phyloP scores from a whole-genome alignment of 495 filamentous ascomycete species.

The Hypoxylon subgilvum region DNA sequence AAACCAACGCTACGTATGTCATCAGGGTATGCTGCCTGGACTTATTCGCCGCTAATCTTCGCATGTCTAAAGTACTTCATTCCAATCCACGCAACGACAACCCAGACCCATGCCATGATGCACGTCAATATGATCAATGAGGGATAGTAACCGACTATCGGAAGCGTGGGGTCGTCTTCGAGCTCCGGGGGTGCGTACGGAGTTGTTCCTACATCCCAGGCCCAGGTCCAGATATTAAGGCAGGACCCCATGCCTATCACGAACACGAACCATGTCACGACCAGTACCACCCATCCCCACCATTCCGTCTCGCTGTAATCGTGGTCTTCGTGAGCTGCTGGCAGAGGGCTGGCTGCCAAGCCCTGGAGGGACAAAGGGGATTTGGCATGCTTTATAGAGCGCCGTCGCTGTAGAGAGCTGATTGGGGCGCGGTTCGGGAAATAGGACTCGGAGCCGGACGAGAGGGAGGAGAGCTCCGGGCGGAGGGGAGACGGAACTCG shows the following conservation, averaged over 20 bases:
- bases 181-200: conserved; percentile 91
- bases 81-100: conserved; percentile 92
- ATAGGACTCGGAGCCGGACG: conserved; percentile 70
- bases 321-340: conserved; percentile 62
- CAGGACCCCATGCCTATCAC: conserved; percentile 95
- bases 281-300: conserved; percentile 94
- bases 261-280: conserved; percentile 92
- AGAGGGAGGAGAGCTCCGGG: conserved; percentile 55
- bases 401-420: conserved; percentile 53
- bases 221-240: conserved; percentile 98
- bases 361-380: conserved; percentile 63
- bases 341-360: conserved; percentile 51
- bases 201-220: conserved; percentile 97
- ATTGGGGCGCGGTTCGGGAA: conserved; percentile 51
- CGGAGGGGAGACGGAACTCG: conserved; percentile 42
- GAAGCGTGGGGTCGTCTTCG: conserved; percentile 89
- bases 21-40: not conserved
- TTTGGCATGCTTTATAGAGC: conserved; percentile 62
- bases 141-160: conserved; percentile 96
- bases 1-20: not conserved
- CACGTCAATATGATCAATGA: conserved; percentile 88
- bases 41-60: conserved; percentile 68
- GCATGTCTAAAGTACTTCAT: conserved; percentile 99
- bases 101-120: conserved; percentile 99
- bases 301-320: conserved; percentile 92